Evolutionary conservation across 2,329 filamentous ascomycete genomes (phyloP).

Genomic region (Alternaria infectoria): DNA sequence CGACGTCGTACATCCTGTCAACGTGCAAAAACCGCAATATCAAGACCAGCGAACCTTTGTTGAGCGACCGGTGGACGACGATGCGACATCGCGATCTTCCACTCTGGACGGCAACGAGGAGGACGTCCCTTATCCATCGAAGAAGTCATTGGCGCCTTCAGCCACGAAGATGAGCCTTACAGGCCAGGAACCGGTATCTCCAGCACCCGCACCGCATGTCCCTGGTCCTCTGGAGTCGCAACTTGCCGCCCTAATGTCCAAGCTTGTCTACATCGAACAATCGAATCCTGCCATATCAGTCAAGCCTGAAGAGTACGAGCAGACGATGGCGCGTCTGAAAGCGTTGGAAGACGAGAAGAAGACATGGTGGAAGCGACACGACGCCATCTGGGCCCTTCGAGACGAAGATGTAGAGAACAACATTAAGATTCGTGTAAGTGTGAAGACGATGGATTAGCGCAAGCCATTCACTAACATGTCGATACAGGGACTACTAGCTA

Average conservation of each 20-base stretch:
- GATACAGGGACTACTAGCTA: conserved; percentile 43
- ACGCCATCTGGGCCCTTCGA: conserved; percentile 50
- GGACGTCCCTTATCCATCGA: conserved; percentile 37
- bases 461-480: conserved; percentile 3
- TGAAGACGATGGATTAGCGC: neutral
- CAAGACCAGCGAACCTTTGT: conserved; percentile 11
- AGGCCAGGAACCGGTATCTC: conserved; percentile 25
- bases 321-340: conserved; percentile 39
- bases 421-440: conserved; percentile 48
- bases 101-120: conserved; percentile 43
- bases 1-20: conserved; percentile 18
- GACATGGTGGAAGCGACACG: conserved; percentile 44
- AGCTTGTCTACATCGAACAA: conserved; percentile 45
- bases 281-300: conserved; percentile 43
- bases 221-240: conserved; percentile 46
- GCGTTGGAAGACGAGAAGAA: conserved; percentile 48
- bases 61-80: conserved; percentile 36
- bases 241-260: conserved; percentile 47
- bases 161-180: conserved; percentile 12
- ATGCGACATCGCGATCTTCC: conserved; percentile 39
- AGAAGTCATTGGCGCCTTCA: conserved; percentile 34
- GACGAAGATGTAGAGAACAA: conserved; percentile 54
- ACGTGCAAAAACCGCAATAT: conserved; percentile 17
- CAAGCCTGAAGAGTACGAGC: conserved; percentile 47
- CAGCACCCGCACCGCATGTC: conserved; percentile 30